Base-by-base conservation (phyloP, 768 basidiomycete genomes). In the Suillus sp. region DNA sequence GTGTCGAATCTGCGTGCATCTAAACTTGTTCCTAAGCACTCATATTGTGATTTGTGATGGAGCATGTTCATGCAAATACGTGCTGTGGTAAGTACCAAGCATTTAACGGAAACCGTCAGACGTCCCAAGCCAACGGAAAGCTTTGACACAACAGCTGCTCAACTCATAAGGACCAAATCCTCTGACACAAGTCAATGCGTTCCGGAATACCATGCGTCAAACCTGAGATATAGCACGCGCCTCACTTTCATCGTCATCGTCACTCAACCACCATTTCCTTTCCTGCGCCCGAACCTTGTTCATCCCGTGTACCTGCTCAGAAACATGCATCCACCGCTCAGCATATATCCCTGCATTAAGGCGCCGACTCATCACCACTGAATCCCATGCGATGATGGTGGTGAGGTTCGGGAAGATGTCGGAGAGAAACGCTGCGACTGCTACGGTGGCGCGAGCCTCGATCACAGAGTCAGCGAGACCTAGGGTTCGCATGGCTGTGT, bases 351-450 rank as follows among this genome's bases (percentile, higher is more conserved):
- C 56, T 57, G 55, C 35, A 38, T 57, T 57, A 11, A 20, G 38
- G 10, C 56, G 56, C 25, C 38, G 56, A 18, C 25, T 57, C 56
- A 57, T 57, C 18, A 11, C 18, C 18, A 30, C 38, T 11, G 56
- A 57, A 40, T 57, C 38, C 56, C 60, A 56, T n/a, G 53, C 54
- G 14, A 34, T 2, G 35, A 59, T 57, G 13, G 22, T 30, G 38
- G 60, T 59, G n/a, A 57, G 37, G 37, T 62, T 62, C 4, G 61
- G 61, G 2, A 38, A 59, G 11, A 62, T 55, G 35, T 62, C 55
- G 6, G 61, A 62, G 25, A 62, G 55, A 40, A 62, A 62, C n/a
- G 61, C 61, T 22, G 61, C 61, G 11, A 62, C 38, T 30, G 53
- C 25, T n/a, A 57, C 43, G 30, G 55, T 43, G 20, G 34, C 13